Evolutionary conservation across 116 monocot genomes (phyloP), one percentile per base, ranked within the genome.

Genomic region (Cymodocea nodosa): DNA sequence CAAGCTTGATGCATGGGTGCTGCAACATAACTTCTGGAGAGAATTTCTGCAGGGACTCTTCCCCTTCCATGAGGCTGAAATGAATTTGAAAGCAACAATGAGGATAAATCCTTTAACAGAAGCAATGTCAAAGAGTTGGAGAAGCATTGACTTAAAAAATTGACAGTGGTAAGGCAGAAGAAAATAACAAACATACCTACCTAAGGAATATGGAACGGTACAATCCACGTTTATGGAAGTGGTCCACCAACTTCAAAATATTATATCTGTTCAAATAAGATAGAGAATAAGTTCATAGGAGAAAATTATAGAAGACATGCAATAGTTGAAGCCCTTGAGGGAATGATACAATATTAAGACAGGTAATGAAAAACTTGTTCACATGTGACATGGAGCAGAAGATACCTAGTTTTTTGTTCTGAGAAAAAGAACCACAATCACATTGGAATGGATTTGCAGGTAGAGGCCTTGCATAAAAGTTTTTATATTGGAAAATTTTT

Each of bases 31-130:
- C 20, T 77, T 91, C 86, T 18, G 97, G 97, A 58, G 97, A 97
- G 74, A 81, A 91, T 34, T 60, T 76, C 17, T 50, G 74, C 60
- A 97, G 85, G 49, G 88, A 82, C 67, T 88, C 68, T 64, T 97
- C 88, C 48, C 97, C 97, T 80, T 97, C 97, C 91, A 97, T 97
- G 73, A 97, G 85, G 80, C 97, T 97, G 36, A 6, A 59, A 72
- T 7, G 71, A 56, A 71, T 52, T 51, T 23, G 52, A 62, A 57
- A 71, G 54, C 52, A 24, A 49, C 64, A 66, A 52, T 24, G 35
- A 23, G 40, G 14, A 66, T 35, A 74, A 51, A 55, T 48, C 25
- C 51, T 44, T 18, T 59, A 35, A 48, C 66, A n/a, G 22, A 66
- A 35, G 65, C 11, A 61, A 63, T 6, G 50, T 70, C 50, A 19